phyloP scores from a whole-genome alignment of 2,329 filamentous ascomycete species.

The Fusarium pseudoanthophilum region DNA sequence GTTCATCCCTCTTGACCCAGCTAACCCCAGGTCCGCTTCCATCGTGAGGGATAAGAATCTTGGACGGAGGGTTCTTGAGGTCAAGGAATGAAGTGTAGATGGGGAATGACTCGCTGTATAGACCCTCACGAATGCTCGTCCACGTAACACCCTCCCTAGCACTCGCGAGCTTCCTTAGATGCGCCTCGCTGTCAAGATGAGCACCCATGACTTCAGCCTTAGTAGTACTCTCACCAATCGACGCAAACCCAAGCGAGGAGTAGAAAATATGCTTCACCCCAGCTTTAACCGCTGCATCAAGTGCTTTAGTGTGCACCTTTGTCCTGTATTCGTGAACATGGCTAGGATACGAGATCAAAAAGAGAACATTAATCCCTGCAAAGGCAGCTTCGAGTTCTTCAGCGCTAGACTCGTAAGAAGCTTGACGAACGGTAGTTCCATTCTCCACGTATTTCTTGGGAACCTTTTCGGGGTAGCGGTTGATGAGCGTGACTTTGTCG shows the following conservation, averaged over 20 bases:
- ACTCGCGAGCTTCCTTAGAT: background rate
- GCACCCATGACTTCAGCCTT: conserved; percentile 33
- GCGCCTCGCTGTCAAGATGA: conserved; percentile 28
- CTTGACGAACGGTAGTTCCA: conserved; percentile 3
- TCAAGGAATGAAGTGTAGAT: conserved; percentile 34
- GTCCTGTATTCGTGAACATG: conserved; percentile 30
- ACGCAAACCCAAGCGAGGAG: conserved; percentile 26
- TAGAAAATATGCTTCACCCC: conserved; percentile 32
- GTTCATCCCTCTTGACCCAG: conserved; percentile 36
- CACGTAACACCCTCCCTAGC: background rate
- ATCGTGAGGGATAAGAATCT: conserved; percentile 22
- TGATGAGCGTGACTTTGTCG: conserved; percentile 27
- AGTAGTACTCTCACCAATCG: background rate
- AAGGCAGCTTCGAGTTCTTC: conserved; percentile 10
- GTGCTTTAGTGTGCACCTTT: conserved; percentile 6
- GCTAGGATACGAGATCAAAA: conserved; percentile 36
- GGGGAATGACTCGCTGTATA: conserved; percentile 33
- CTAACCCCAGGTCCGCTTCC: conserved; percentile 19
- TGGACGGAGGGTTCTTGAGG: background rate
- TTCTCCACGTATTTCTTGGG: background rate
- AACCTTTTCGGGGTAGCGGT: conserved; percentile 17
- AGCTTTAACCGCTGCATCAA: conserved; percentile 20
- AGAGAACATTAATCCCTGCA: background rate
- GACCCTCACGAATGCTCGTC: conserved; percentile 32
- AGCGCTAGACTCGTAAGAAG: conserved; percentile 23